Base-by-base conservation (phyloP, 305 asterid species). In the Solanum hybrid region DNA sequence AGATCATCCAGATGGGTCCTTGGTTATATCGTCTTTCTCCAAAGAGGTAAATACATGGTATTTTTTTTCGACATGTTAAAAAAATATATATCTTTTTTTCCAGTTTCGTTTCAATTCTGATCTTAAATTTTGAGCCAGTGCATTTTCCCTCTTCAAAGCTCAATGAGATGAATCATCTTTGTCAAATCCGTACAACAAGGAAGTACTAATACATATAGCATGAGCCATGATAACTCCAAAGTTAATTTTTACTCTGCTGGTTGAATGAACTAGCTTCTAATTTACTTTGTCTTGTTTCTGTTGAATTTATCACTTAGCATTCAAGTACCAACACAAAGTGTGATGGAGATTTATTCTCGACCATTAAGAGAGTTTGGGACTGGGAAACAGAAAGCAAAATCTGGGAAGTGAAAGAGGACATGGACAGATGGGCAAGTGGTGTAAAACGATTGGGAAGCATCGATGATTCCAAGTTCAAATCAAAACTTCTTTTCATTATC, bases 341-440 rank as follows among this genome's bases (percentile, higher is more conserved):
- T 60, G 87, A 87, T 66, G 36, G 73, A 75, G 91, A 45, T 45
- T 31, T 64, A 87, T 15, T 24, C 78, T 69, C 69, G 11, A 42
- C 72, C 11, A 17, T 86, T 88, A 86, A 72, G 91, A 88, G 88
- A 32, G 72, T 88, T 32, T 92, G 92, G 93, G 91, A 90, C 10
- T 92, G 92, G 93, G 92, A 92, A 86, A 89, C 90, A 90, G 91
- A 92, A 32, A 91, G 92, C 92, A 91, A 71, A 89, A 87, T 90
- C 27, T 92, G 93, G 91, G 90, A 92, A 88, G 91, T 91, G 91
- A 86, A 38, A 87, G 92, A 92, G 73, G 92, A 92, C 24, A 91
- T 91, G 92, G 88, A 90, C 86, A 90, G 38, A 64, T 91, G 91
- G 93, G 90, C 88, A 40, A 34, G 56, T 80, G 87, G 87, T 73